phyloP scores from a whole-genome alignment of 257 asterid genomes.

The Penstemon barbatus region DNA sequence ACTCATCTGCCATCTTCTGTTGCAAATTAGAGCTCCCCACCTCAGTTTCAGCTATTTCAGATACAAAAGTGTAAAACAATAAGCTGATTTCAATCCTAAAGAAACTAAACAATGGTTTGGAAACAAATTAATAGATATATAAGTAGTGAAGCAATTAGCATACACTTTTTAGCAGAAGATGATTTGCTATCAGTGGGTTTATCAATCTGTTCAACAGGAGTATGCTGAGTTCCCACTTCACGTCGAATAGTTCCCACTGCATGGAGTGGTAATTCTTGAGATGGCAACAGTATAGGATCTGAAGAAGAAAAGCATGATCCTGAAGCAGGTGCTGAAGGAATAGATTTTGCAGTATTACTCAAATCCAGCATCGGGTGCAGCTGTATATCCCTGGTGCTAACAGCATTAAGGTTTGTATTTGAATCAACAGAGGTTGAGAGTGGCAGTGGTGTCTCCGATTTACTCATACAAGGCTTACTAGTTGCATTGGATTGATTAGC shows the following conservation, averaged over 20 bases:
- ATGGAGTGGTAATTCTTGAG: constrained; percentile 47
- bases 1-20: constrained; percentile 46
- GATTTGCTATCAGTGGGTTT: constrained; percentile 40
- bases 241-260: constrained; percentile 34
- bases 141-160: constrained; percentile 26
- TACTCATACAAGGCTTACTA: constrained; percentile 30
- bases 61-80: constrained; percentile 26
- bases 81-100: background rate
- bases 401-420: constrained; percentile 30
- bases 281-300: constrained; percentile 44
- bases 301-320: constrained; percentile 47
- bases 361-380: constrained; percentile 36
- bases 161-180: constrained; percentile 41
- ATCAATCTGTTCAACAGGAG: constrained; percentile 35
- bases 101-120: no score
- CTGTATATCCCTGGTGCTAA: constrained; percentile 31
- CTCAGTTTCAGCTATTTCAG: constrained; percentile 42
- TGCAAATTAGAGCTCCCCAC: constrained; percentile 41
- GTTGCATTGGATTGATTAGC: constrained; percentile 27
- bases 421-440: constrained; percentile 39
- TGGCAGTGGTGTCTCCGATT: constrained; percentile 38
- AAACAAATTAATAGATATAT: background rate
- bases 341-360: constrained; percentile 30
- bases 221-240: constrained; percentile 34
- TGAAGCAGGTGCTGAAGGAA: constrained; percentile 43